phyloP scores from a whole-genome alignment of 768 basidiomycete species.

The Boletus insuetus region DNA sequence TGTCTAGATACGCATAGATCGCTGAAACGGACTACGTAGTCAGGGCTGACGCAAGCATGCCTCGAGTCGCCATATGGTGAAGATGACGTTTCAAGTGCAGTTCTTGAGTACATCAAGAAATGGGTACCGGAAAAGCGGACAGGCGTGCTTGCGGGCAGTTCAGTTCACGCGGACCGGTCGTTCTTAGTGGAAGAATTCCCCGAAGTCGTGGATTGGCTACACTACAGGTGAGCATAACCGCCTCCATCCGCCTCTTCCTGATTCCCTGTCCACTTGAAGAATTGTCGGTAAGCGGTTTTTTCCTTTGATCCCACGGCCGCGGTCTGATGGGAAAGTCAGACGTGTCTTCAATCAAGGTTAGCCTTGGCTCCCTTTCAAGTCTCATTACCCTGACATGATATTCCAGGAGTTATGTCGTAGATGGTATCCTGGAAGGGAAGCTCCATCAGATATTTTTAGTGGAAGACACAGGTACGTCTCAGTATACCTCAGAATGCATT shows the following conservation, averaged over 20 bases:
- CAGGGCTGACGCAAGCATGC: slow-evolving; percentile 81
- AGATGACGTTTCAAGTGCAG: slow-evolving; percentile 54
- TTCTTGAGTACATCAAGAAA: slow-evolving; percentile 76
- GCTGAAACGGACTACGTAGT: slow-evolving; percentile 43
- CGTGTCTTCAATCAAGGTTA: slow-evolving; percentile 79
- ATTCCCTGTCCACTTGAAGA: slow-evolving; percentile 32
- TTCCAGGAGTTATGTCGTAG: slow-evolving; percentile 67
- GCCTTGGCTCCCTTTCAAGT: not conserved
- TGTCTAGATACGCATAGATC: not conserved
- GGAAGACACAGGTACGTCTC: slow-evolving; percentile 55
- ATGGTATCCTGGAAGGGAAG: slow-evolving; percentile 54
- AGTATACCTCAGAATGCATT: not conserved
- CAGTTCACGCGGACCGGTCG: slow-evolving; percentile 76
- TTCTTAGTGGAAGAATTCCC: slow-evolving; percentile 83
- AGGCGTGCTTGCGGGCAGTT: slow-evolving; percentile 82
- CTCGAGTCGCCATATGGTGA: slow-evolving; percentile 64
- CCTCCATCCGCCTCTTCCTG: not conserved
- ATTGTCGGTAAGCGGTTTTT: slow-evolving; percentile 59
- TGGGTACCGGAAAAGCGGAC: slow-evolving; percentile 70
- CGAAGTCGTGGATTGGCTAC: slow-evolving; percentile 71
- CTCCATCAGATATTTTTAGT: slow-evolving; percentile 29
- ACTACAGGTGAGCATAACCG: slow-evolving; percentile 58
- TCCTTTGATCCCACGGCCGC: not conserved
- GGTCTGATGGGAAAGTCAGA: slow-evolving; percentile 40
- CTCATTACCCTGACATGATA: not conserved